Base-by-base conservation (phyloP, 2,329 filamentous ascomycete genomes). In the Aspergillus quadricinctus region DNA sequence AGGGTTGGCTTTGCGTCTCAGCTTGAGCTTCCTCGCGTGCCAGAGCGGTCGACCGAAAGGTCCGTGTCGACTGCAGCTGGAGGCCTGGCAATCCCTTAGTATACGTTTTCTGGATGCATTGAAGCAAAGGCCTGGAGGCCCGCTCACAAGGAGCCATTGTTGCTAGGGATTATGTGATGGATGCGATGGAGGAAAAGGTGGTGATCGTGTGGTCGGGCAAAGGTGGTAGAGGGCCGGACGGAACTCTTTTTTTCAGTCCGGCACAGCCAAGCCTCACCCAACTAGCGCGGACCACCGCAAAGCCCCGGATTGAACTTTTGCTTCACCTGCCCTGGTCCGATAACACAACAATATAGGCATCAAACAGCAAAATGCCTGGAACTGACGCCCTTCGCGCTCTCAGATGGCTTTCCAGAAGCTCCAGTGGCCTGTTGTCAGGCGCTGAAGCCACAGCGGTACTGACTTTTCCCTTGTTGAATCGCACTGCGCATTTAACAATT, bases 21-120 rank as follows among this genome's bases (percentile, higher is more conserved):
- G 69, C 65, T 68, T 81, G 76, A 59, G 74, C 66, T 62, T 80
- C 78, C 65, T 79, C 77, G 56, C 69, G 68, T 56, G 69, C 66
- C 46, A 67, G 61, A 48, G 77, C 67, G 27, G 81, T 77, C 50
- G 77, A 77, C 55, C 79, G 79, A 62, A 84, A 79, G 63, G 76
- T 69, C 48, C 81, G 80, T 57, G 72, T 69, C 54, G 71, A 64
- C 61, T 72, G 72, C 40, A 71, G 54, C 58, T 73, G 73, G 46
- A 70, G 53, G 50, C 64, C 64, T 23, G 72, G 60, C 37, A 75
- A 58, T 53, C 70, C 64, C 56, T 62, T 67, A 54, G 65, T 62
- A 53, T 70, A 75, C 21, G 70, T 66, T 35, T 66, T 71, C 55
- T 74, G 73, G 43, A 77, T 66, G 49, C 72, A 76, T 72, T 76